Base-by-base conservation (phyloP, 371 early-diverging fungal species). In the Dentiscutata heterogama region DNA sequence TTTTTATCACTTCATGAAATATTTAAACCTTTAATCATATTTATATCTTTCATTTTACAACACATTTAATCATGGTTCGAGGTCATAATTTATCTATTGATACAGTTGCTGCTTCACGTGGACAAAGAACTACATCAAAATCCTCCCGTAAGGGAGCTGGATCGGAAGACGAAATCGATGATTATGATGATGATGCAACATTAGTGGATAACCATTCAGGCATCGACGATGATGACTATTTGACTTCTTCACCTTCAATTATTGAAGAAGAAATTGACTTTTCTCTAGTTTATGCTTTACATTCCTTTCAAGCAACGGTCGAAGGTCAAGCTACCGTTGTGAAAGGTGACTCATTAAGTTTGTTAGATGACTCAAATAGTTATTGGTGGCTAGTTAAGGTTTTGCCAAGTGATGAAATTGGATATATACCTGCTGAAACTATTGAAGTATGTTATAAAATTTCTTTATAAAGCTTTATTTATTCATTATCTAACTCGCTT, bases 301-400 rank as follows among this genome's bases (percentile, higher is more conserved):
- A 97, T 84, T 95, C 97, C 31, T 98, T 98, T 90, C 94, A 94
- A 35, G 97, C 96, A 2, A 97, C 94, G 31, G 93, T 97, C 29
- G 98, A 98, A 82, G 98, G 97, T 11, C 98, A 98, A 80, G 95
- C 97, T 18, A 94, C 94, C 14, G 98, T 97, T 3, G 90, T 94
- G 31, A 94, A 96, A 83, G 95, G 95, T 63, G 97, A 98, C 82
- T 90, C 94, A 20, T 85, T 98, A 82, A 93, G 94, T 80, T 89
- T 98, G 78, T 90, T 98, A 85, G 98, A 98, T 86, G 98, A 98
- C 85, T 90, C 94, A n/a, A 97, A 98, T 85, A 94, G 93, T 60
- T 97, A 98, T 88, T 98, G 98, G 98, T 98, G 98, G 98, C 89
- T 98, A 53, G 97, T 98, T 20, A 94, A 95, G 83, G 94, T 95